phyloP scores from a whole-genome alignment of 345 rosid genomes.

The Iberis pinnata region DNA sequence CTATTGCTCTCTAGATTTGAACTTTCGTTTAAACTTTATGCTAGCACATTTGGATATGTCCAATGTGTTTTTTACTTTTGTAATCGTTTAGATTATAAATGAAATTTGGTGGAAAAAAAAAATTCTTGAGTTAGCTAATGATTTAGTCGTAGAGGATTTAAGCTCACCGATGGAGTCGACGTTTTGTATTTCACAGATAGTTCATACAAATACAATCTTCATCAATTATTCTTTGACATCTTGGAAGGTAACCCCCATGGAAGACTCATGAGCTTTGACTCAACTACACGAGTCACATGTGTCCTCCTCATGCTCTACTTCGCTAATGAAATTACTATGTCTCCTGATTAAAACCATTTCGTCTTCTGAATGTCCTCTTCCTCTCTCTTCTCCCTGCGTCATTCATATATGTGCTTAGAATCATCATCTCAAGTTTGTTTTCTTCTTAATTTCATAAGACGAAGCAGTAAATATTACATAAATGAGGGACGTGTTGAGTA shows the following conservation, averaged over 20 bases:
- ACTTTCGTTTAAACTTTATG: too few species aligned
- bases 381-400: neutral
- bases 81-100: too few species aligned
- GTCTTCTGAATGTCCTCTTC: constrained; percentile 57
- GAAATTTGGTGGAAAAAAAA: too few species aligned
- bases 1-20: too few species aligned
- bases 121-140: constrained; percentile 29
- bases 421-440: neutral
- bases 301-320: constrained; percentile 55
- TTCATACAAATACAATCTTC: constrained; percentile 40
- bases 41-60: too few species aligned
- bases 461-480: constrained; percentile 55
- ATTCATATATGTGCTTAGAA: neutral
- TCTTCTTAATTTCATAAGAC: constrained; percentile 38
- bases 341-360: constrained; percentile 49
- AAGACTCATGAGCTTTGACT: constrained; percentile 54
- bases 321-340: constrained; percentile 59
- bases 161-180: constrained; percentile 59
- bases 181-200: constrained; percentile 71
- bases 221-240: constrained; percentile 26
- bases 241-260: constrained; percentile 70
- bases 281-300: constrained; percentile 35
- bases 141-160: constrained; percentile 55
- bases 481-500: constrained; percentile 37
- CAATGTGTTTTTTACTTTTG: too few species aligned